phyloP scores from a whole-genome alignment of 2,329 filamentous ascomycete genomes.

The Cephalotrichum gorgonifer region DNA sequence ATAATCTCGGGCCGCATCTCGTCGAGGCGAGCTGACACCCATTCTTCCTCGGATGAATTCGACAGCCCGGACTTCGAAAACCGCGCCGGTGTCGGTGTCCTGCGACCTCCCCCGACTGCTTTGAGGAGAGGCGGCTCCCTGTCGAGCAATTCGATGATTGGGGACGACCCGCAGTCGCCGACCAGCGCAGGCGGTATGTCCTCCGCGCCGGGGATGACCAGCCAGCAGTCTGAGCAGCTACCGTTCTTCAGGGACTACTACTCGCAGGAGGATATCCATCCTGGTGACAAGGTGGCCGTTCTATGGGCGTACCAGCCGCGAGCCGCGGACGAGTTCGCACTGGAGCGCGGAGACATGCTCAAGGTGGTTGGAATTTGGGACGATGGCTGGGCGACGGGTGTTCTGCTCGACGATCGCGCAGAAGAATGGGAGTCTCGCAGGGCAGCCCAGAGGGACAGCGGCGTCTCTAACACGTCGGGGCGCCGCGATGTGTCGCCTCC shows the following conservation, averaged over 20 bases:
- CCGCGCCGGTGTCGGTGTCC: slow-evolving; percentile 41
- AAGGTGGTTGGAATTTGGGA: slow-evolving; percentile 99
- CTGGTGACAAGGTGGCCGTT: slow-evolving; percentile 78
- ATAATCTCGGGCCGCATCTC: slow-evolving; percentile 14
- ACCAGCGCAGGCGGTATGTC: slow-evolving; percentile 64
- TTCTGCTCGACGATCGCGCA: slow-evolving; percentile 69
- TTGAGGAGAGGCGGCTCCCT: slow-evolving; percentile 76
- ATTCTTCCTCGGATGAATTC: slow-evolving; percentile 64
- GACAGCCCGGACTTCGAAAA: slow-evolving; percentile 62
- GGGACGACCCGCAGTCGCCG: slow-evolving; percentile 65
- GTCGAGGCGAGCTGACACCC: slow-evolving; percentile 32
- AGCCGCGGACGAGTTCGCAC: slow-evolving; percentile 81
- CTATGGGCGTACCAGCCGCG: slow-evolving; percentile 96
- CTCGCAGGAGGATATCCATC: slow-evolving; percentile 89
- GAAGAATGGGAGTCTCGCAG: slow-evolving; percentile 79
- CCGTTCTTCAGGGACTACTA: slow-evolving; percentile 99
- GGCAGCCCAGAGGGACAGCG: slow-evolving; percentile 79
- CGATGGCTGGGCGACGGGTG: slow-evolving; percentile 94
- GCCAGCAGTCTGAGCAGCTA: slow-evolving; percentile 89
- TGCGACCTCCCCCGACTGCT: slow-evolving; percentile 47
- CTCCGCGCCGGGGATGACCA: slow-evolving; percentile 72
- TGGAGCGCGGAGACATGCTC: slow-evolving; percentile 95
- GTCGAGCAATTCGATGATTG: slow-evolving; percentile 71
- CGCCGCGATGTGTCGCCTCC: slow-evolving; percentile 52
- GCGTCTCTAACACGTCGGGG: slow-evolving; percentile 72